Evolutionary conservation across 1,284 basidiomycete genomes (phyloP).

Genomic region (Pyrrhoderma lamaoense): DNA sequence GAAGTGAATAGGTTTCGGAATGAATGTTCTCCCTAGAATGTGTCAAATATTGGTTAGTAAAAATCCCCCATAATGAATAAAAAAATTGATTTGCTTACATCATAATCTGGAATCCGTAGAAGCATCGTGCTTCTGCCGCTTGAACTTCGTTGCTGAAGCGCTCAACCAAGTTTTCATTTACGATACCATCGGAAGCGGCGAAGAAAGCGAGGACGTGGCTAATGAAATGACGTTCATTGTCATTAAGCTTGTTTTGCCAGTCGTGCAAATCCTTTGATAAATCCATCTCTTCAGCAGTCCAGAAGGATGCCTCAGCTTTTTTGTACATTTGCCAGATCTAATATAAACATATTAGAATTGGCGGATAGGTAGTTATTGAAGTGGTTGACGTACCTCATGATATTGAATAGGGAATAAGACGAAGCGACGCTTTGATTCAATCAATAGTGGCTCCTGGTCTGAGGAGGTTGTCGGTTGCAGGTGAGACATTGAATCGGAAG

Average conservation of each 20-base stretch:
- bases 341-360: conserved; percentile 3
- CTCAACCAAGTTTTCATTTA: conserved; percentile 96
- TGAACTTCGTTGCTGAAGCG: conserved; percentile 95
- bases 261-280: conserved; percentile 89
- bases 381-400: conserved; percentile 56
- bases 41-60: conserved; percentile 6
- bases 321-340: conserved; percentile 98
- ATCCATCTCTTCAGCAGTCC: conserved; percentile 98
- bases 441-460: conserved; percentile 79
- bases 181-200: conserved; percentile 94
- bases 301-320: conserved; percentile 88
- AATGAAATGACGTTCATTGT: conserved; percentile 93
- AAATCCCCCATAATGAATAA: not conserved
- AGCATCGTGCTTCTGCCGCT: conserved; percentile 91
- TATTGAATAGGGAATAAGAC: conserved; percentile 95
- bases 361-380: conserved; percentile 13
- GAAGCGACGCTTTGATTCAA: conserved; percentile 75
- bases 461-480: not conserved
- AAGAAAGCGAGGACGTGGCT: conserved; percentile 97
- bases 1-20: conserved; percentile 95
- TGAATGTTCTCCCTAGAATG: conserved; percentile 78
- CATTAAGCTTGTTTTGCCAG: conserved; percentile 90
- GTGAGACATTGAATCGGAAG: not conserved
- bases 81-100: conserved; percentile 46
- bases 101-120: conserved; percentile 99